Evolutionary conservation across 441 rosid genomes (phyloP), one percentile per base, ranked within the genome.

Genomic region (Populus hybrid): DNA sequence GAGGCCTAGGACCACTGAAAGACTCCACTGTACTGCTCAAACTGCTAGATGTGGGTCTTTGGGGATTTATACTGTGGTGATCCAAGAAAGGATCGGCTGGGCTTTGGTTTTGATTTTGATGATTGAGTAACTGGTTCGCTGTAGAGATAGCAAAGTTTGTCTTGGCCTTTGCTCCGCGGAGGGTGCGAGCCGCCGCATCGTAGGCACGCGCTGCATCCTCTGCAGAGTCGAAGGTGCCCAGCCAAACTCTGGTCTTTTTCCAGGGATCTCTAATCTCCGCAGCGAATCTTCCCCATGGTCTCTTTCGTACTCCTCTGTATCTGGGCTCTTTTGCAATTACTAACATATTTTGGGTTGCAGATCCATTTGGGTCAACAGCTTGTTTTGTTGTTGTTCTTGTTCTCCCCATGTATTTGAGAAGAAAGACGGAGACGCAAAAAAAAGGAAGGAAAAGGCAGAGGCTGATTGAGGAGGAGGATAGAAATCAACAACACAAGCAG

Each of bases 11-110:
- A 61, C 98, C 98, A 73, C 97, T 95, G 73, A 88, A 94, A 3
- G 98, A 94, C 85, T 95, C 97, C 5, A 95, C 98, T 34, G 99
- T 95, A 87, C 98, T 92, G 87, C 99, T 95, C 94, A 89, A 86
- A 82, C 94, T 86, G 88, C 98, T 95, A 64, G 89, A 83, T 30
- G 98, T 87, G 46, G 98, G 97, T 26, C 97, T 77, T 82, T 77
- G 87, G 23, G 87, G 93, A 70, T 88, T 86, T 35, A 86, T 80
- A 10, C 80, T 82, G 40, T 81, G 78, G 30, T 82, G 92, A 72
- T 88, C 93, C 81, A 88, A 71, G 36, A 83, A 81, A 6, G 87
- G 87, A 40, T 86, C 88, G 74, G 84, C 70, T 32, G 78, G 80
- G 67, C 14, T 10, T 40, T 78, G 70, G 63, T 46, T 46, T 46